These are phyloP conservation scores for Heliosperma pusillum DNA, from an alignment of 148 eudicot genomes.

Conservation along the genomic window DNA sequence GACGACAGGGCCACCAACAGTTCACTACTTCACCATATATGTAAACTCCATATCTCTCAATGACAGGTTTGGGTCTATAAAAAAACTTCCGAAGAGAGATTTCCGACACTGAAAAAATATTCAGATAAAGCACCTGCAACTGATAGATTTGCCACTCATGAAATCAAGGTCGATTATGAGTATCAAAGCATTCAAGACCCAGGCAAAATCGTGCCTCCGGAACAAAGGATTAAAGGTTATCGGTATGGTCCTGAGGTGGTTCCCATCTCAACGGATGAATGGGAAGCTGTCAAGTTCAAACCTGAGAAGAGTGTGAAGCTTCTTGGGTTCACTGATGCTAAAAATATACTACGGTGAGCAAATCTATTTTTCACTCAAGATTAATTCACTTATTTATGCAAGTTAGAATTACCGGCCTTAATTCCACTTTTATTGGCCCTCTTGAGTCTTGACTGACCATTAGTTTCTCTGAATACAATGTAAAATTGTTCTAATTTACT, in stretches of 20 bases:
- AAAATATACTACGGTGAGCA: conserved; percentile 73
- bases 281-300: conserved; percentile 92
- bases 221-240: conserved; percentile 93
- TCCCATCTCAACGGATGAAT: conserved; percentile 87
- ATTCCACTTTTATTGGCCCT: neutral
- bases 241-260: conserved; percentile 97
- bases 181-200: conserved; percentile 73
- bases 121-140: conserved; percentile 95
- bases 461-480: neutral
- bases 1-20: neutral
- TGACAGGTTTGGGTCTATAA: conserved; percentile 94
- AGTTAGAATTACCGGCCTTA: neutral
- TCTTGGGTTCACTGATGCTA: conserved; percentile 82
- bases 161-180: conserved; percentile 85
- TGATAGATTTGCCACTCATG: conserved; percentile 94
- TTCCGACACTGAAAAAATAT: conserved; percentile 87
- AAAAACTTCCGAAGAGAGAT: conserved; percentile 89
- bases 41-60: neutral
- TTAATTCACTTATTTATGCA: neutral
- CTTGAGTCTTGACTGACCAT: neutral
- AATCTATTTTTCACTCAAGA: conserved; percentile 1
- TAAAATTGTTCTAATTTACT: neutral
- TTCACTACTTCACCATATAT: conserved; percentile 2
- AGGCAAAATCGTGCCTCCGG: conserved; percentile 72
- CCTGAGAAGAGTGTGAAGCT: conserved; percentile 96